Conservation (phyloP, 2,329 filamentous ascomycete species). For the Rhytidhysteron rufulum region DNA sequence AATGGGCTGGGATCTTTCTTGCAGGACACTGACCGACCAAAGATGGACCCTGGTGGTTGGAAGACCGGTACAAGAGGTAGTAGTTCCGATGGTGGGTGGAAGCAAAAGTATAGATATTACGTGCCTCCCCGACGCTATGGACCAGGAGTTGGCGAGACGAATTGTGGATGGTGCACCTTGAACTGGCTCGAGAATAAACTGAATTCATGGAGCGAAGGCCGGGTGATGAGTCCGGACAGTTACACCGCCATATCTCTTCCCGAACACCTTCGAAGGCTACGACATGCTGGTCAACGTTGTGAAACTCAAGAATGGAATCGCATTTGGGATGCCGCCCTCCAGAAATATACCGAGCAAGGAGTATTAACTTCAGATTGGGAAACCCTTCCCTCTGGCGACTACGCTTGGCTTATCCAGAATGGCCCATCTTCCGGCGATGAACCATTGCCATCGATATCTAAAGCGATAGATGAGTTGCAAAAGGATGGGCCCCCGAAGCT, state of each 20-base stretch:
- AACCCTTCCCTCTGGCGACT: background rate
- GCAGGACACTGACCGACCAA: background rate
- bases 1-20: background rate
- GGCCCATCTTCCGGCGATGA: background rate
- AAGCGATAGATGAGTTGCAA: background rate
- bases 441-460: background rate
- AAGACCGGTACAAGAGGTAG: background rate
- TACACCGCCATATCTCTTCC: background rate
- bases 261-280: conserved; percentile 7
- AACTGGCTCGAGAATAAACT: conserved; percentile 1
- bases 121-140: background rate
- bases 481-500: background rate
- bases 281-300: conserved; percentile 6
- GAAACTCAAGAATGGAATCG: conserved; percentile 8
- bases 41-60: background rate
- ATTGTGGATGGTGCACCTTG: conserved; percentile 1
- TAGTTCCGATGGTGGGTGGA: conserved; percentile 1
- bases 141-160: background rate
- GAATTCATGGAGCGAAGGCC: background rate
- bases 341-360: conserved; percentile 6
- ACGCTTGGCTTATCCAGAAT: background rate
- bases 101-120: background rate
- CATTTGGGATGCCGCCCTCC: conserved; percentile 5
- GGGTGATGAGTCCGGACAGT: background rate
- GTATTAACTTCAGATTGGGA: conserved; percentile 8